Evolutionary conservation across 495 filamentous ascomycete species (phyloP).

Genomic region (Filosporella fistucella): DNA sequence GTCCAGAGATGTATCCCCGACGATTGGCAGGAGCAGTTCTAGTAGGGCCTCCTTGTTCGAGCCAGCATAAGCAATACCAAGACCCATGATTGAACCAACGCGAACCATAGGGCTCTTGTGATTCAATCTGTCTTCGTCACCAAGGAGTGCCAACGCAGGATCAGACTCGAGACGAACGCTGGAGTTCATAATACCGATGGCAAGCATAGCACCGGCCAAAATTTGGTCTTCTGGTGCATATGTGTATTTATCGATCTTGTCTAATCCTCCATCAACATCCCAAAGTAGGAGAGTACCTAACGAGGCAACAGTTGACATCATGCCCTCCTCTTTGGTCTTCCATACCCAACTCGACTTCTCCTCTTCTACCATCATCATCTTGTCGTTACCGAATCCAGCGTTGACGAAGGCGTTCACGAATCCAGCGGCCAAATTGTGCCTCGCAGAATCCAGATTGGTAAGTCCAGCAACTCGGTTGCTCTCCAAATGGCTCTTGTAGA

Average conservation of each 20-base stretch:
- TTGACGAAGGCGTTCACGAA: constrained; percentile 98
- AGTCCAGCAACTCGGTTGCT: constrained; percentile 86
- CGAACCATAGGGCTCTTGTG: constrained; percentile 72
- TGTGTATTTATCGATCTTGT: constrained; percentile 90
- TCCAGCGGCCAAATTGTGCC: constrained; percentile 91
- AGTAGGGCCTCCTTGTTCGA: constrained; percentile 83
- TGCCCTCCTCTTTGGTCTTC: constrained; percentile 98
- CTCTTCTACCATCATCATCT: constrained; percentile 86
- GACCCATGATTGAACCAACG: constrained; percentile 86
- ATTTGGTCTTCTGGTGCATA: constrained; percentile 80
- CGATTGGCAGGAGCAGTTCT: constrained; percentile 77
- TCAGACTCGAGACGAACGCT: constrained; percentile 84
- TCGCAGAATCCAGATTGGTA: constrained; percentile 90
- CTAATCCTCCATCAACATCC: constrained; percentile 84
- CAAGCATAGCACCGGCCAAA: constrained; percentile 82
- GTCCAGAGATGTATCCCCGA: constrained; percentile 72
- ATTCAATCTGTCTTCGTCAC: constrained; percentile 68
- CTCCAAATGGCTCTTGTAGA: constrained; percentile 98
- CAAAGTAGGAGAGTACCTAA: constrained; percentile 84
- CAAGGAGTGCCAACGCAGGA: constrained; percentile 79
- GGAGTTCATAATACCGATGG: constrained; percentile 89
- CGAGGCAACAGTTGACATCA: constrained; percentile 93
- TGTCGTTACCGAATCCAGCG: constrained; percentile 90
- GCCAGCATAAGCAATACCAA: constrained; percentile 90
- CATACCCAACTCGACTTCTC: constrained; percentile 92